Conservation (phyloP, 2,329 filamentous ascomycete species). For the Stemphylium beticola region DNA sequence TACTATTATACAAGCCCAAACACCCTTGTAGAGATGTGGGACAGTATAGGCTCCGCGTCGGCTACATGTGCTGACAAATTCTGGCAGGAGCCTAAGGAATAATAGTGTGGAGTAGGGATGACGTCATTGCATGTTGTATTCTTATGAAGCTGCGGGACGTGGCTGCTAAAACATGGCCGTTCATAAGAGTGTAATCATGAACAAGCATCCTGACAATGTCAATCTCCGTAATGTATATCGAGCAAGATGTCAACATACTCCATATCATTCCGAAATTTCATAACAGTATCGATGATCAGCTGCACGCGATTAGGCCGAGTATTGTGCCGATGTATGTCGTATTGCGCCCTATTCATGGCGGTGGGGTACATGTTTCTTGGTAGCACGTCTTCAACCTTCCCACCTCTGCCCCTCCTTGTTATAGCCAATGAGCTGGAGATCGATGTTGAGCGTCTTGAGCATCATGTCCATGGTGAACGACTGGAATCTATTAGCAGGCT, state of each 20-base stretch:
- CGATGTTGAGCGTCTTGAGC: constrained; percentile 69
- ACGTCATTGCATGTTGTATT: constrained; percentile 1
- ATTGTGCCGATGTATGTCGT: neutral
- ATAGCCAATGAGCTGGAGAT: constrained; percentile 67
- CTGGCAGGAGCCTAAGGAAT: neutral
- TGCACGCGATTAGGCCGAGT: neutral
- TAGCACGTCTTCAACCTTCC: constrained; percentile 53
- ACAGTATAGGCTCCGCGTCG: neutral
- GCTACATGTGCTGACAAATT: neutral
- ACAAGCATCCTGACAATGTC: neutral
- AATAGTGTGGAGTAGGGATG: neutral
- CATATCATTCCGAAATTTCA: neutral
- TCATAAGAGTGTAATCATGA: constrained; percentile 1
- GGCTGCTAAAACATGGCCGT: neutral
- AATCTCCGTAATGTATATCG: neutral
- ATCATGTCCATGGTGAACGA: constrained; percentile 74
- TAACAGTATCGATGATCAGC: neutral
- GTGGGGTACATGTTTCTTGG: neutral
- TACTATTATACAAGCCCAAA: no score
- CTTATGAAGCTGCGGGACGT: neutral
- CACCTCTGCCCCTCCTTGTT: constrained; percentile 64
- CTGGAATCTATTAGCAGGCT: constrained; percentile 32
- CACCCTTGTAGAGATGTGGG: no score
- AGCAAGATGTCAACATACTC: neutral
- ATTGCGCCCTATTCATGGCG: neutral